Percentiles rank a stretch among this genome's conserved stretches.
phyloP scores from a whole-genome alignment of 371 early-diverging fungal genomes.

The Syncephalastrum sp. region DNA sequence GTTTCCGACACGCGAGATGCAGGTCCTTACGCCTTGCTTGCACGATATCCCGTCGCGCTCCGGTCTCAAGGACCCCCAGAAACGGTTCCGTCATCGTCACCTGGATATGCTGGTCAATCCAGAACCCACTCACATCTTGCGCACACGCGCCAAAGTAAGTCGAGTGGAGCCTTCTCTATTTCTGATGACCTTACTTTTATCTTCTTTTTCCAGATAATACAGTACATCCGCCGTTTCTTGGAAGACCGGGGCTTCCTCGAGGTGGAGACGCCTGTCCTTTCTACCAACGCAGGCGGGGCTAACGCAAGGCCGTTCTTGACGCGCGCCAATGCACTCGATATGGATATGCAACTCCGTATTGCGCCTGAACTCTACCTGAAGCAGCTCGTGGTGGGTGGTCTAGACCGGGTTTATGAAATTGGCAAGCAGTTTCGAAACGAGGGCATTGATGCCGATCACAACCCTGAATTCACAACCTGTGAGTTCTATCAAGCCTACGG shows the following conservation, averaged over 20 bases:
- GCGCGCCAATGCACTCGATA: slow-evolving; percentile 74
- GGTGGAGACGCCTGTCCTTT: slow-evolving; percentile 96
- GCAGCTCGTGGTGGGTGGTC: slow-evolving; percentile 93
- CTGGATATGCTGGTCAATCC: slow-evolving; percentile 89
- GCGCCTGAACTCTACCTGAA: slow-evolving; percentile 97
- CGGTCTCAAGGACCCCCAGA: slow-evolving; percentile 74
- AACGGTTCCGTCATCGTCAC: slow-evolving; percentile 83
- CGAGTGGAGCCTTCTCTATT: no score
- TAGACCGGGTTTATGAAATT: slow-evolving; percentile 95
- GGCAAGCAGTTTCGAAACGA: slow-evolving; percentile 98
- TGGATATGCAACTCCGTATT: slow-evolving; percentile 86
- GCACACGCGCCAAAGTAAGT: slow-evolving; percentile 52
- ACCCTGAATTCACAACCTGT: slow-evolving; percentile 98
- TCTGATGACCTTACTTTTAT: slow-evolving; percentile 11
- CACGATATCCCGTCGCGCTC: slow-evolving; percentile 74
- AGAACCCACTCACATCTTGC: slow-evolving; percentile 54
- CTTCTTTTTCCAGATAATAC: slow-evolving; percentile 54
- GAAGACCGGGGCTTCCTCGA: slow-evolving; percentile 85
- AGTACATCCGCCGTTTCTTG: slow-evolving; percentile 77
- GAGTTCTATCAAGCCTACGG: slow-evolving; percentile 98
- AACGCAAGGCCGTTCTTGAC: slow-evolving; percentile 95
- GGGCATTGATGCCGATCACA: slow-evolving; percentile 96
- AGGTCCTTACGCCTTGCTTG: slow-evolving; percentile 89
- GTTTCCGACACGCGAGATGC: slow-evolving; percentile 54
- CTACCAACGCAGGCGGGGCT: slow-evolving; percentile 91